phyloP scores from a whole-genome alignment of 352 stramenopile genomes.

The Pythium rhizo-oryzae region DNA sequence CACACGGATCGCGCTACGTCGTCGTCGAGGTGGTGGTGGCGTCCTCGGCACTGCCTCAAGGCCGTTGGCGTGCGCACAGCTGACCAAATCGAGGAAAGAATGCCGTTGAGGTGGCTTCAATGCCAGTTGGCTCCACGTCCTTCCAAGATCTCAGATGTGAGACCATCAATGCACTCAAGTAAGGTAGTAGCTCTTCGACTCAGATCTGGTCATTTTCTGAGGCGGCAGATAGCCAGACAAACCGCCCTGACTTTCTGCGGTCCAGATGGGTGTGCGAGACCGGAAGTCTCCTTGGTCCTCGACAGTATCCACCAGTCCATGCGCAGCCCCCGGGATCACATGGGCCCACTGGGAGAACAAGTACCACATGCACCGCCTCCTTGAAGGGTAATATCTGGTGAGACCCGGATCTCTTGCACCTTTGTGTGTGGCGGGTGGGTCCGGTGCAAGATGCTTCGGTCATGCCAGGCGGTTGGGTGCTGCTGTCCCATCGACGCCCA shows the following conservation, averaged over 20 bases:
- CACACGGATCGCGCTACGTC: not conserved
- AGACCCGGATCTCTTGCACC: no score
- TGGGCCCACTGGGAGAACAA: no score
- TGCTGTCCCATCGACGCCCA: not conserved
- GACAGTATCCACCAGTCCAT: no score
- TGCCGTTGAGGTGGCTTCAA: not conserved
- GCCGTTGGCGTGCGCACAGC: not conserved
- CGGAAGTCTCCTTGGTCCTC: not conserved
- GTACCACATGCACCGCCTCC: no score
- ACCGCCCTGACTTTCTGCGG: not conserved
- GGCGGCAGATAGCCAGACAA: not conserved
- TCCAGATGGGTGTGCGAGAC: not conserved
- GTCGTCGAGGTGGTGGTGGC: not conserved
- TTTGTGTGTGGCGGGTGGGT: no score
- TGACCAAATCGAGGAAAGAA: not conserved
- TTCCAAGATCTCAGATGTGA: slow-evolving; percentile 15
- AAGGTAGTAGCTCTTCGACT: not conserved
- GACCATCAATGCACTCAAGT: not conserved
- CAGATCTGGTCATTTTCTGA: not conserved
- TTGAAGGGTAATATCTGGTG: no score
- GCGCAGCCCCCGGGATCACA: no score
- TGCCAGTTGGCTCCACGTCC: not conserved
- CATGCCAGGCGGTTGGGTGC: slow-evolving; percentile 5
- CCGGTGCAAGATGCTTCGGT: not conserved
- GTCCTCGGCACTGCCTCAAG: not conserved